Evolutionary conservation across 176 grass and related monocot species (phyloP), one percentile per base, ranked within the genome.

Genomic region (Hsuehochloa calcarea): DNA sequence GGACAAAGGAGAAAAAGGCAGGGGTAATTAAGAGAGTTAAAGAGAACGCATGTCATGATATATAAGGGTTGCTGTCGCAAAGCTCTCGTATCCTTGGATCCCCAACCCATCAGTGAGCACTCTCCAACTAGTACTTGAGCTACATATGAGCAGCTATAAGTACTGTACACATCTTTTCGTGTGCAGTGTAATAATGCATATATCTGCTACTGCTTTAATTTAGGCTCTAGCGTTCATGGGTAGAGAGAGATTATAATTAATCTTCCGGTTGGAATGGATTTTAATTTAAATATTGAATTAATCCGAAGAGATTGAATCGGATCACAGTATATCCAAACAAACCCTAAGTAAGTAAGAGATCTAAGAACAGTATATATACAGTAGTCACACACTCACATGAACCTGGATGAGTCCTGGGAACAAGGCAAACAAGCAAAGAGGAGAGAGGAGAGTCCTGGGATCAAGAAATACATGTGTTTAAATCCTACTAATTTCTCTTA

Each of bases 61-160:
- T 51, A 68, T 55, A 44, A 76, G 61, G 26, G 27, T 83, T 80
- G 79, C 65, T 38, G 80, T 81, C 38, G 35, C 71, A 67, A 54
- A 67, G 60, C 29, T 51, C 65, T 66, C 64, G 63, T 68, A 86
- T 85, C 81, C 91, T 85, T 81, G 88, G 91, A 93, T 93, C 88
- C 88, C 81, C 77, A 65, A 80, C 26, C 55, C 77, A 81, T 75
- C 77, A 87, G 72, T 58, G 47, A 64, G 26, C 45, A 81, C 62
- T 80, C 62, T 25, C 69, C n/a, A 34, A 35, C 49, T 68, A 68
- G 61, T 77, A 85, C 72, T 76, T 84, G 71, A 55, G n/a, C 46
- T 56, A 11, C 23, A 25, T 45, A 72, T 73, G 44, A 46, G 72
- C 68, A 85, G 82, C n/a, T 44, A 6, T 26, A 77, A 43, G 29